A percentile compares a stretch with the other conserved stretches of the same genome.
phyloP scores from a whole-genome alignment of 2,329 filamentous ascomycete genomes.

The Lithohypha guttulata region DNA sequence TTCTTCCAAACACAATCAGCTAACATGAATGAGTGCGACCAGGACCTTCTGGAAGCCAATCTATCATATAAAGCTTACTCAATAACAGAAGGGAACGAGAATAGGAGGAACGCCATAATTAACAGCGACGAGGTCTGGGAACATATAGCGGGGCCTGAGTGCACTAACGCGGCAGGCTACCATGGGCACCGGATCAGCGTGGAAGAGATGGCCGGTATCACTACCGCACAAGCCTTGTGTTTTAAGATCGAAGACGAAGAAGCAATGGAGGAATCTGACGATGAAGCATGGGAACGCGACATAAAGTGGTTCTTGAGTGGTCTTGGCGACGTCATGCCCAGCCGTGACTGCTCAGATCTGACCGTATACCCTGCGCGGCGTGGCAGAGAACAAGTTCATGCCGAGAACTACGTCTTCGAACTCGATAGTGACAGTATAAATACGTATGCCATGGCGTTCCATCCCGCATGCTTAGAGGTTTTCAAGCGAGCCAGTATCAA shows the following conservation, averaged over 20 bases:
- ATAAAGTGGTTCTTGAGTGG: slow-evolving; percentile 9
- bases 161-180: not conserved
- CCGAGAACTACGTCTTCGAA: not conserved
- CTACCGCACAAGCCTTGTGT: slow-evolving; percentile 7
- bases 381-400: not conserved
- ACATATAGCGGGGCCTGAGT: slow-evolving; percentile 4
- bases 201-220: slow-evolving; percentile 4
- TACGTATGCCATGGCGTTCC: slow-evolving; percentile 9
- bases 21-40: too few relatives aligned
- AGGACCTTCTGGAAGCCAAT: not conserved
- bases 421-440: not conserved
- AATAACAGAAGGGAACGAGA: not conserved
- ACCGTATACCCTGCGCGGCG: not conserved
- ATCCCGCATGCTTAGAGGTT: slow-evolving; percentile 12
- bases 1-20: too few relatives aligned
- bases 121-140: not conserved
- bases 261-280: not conserved
- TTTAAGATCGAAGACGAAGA: slow-evolving; percentile 7
- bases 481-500: slow-evolving; percentile 9
- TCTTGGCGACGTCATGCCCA: slow-evolving; percentile 8
- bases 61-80: not conserved
- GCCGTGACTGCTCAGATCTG: not conserved
- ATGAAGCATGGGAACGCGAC: slow-evolving; percentile 9
- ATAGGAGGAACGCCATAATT: too few relatives aligned
- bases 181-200: slow-evolving; percentile 1